Evolutionary conservation across 2,329 filamentous ascomycete genomes (phyloP).

Genomic region (Lizonia empirigonia): DNA sequence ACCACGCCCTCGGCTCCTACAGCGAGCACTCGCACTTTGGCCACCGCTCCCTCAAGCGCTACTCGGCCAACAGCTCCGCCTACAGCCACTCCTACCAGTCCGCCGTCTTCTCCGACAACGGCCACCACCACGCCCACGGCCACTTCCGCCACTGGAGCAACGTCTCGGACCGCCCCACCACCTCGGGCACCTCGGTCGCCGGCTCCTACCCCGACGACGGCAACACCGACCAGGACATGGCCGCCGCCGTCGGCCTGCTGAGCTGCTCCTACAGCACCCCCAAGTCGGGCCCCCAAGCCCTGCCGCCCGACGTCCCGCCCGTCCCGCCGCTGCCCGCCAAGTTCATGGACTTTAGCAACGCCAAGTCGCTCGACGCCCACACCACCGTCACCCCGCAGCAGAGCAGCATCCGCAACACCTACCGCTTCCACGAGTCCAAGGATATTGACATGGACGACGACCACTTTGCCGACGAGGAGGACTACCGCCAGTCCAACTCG

Average conservation of each 20-base stretch:
- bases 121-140: conserved; percentile 59
- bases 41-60: conserved; percentile 50
- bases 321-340: conserved; percentile 85
- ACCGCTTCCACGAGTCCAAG: conserved; percentile 52
- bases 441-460: conserved; percentile 62
- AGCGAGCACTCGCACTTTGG: conserved; percentile 41
- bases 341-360: conserved; percentile 68
- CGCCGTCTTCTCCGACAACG: conserved; percentile 62
- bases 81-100: conserved; percentile 83
- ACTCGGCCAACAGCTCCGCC: conserved; percentile 56
- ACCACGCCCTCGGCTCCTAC: conserved; percentile 60
- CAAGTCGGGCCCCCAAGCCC: conserved; percentile 65
- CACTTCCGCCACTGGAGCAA: conserved; percentile 73
- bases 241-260: conserved; percentile 86
- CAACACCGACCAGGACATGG: conserved; percentile 74
- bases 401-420: conserved; percentile 68
- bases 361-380: conserved; percentile 59
- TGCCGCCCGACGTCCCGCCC: conserved; percentile 77
- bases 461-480: conserved; percentile 69
- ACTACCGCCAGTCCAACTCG: conserved; percentile 57
- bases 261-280: conserved; percentile 91
- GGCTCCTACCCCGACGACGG: conserved; percentile 76
- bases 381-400: conserved; percentile 62
- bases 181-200: conserved; percentile 63
- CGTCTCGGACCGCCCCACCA: conserved; percentile 74